Evolutionary conservation across 441 rosid species (phyloP), one percentile per base, ranked within the genome.

Genomic region (Brassica balearica): DNA sequence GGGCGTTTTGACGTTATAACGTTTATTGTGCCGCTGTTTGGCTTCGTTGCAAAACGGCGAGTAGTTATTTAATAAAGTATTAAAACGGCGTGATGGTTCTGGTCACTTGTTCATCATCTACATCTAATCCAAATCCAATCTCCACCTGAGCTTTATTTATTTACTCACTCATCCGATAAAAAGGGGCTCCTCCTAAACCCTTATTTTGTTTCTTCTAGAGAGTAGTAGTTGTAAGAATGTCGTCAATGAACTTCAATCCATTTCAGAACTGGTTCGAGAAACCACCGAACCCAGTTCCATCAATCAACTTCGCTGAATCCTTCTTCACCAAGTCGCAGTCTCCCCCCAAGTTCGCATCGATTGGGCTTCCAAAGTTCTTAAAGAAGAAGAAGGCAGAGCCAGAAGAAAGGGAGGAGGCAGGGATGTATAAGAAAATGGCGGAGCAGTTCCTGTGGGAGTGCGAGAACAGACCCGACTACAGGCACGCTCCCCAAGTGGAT

Each of bases 241-340:
- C 94, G 75, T 88, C 96, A 2, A 75, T 91, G 75, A 88, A 88
- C 87, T 92, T 91, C 80, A 90, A 88, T 80, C 91, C 92, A 73
- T 92, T 92, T 56, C 92, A 86, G 36, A 88, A 85, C 68, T 92
- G 96, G 96, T 94, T 94, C 85, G 85, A 81, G 27, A 94, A 89
- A 80, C 93, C 96, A 20, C 86, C 82, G 10, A 90, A 87, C 51
- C 92, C 97, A 7, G 86, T 89, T 38, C 84, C 87, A 71, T 80
- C 86, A 48, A 22, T 88, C 55, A 89, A 89, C 55, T 81, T 91
- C 68, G 70, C 80, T 17, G 78, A 77, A 23, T 84, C 91, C 22
- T 81, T 84, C 66, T 64, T 84, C 6, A 73, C 71, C 60, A 78
- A 60, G 69, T 68, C 84, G 29, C 75, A 55, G 58, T 8, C 85